phyloP scores from a whole-genome alignment of 305 asterid genomes.

The Solanum chacoense region DNA sequence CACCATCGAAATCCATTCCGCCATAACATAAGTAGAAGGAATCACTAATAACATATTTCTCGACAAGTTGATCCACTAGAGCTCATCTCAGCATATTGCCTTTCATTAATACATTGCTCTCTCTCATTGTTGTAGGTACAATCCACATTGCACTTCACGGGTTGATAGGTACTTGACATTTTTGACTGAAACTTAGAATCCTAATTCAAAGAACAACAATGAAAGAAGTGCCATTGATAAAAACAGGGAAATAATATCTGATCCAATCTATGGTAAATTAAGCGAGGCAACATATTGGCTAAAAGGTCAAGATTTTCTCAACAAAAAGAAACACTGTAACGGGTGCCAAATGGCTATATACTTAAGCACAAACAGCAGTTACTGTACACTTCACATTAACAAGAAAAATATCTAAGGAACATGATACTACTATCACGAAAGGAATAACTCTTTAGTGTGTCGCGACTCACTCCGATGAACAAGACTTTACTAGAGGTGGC shows the following conservation, averaged over 20 bases:
- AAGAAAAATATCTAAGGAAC: background rate
- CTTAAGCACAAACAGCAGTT: background rate
- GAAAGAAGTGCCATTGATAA: background rate
- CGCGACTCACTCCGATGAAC: too few relatives aligned
- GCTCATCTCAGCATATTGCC: slow-evolving; percentile 89
- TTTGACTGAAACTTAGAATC: slow-evolving; percentile 87
- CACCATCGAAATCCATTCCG: slow-evolving; percentile 93
- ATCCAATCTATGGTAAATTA: background rate
- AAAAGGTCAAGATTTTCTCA: background rate
- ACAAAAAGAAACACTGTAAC: background rate
- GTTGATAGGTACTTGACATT: slow-evolving; percentile 52
- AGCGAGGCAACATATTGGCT: background rate
- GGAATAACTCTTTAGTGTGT: background rate
- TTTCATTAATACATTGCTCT: slow-evolving; percentile 60
- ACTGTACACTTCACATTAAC: background rate
- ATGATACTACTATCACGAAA: background rate
- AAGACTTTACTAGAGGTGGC: too few relatives aligned
- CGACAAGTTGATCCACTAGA: slow-evolving; percentile 86
- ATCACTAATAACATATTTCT: slow-evolving; percentile 61
- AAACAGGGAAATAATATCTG: background rate
- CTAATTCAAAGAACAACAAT: slow-evolving; percentile 18
- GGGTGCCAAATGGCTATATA: background rate
- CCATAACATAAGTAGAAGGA: slow-evolving; percentile 90
- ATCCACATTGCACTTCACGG: slow-evolving; percentile 63
- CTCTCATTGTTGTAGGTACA: slow-evolving; percentile 66